These are phyloP conservation scores for Helianthus annuus DNA, from an alignment of 129 eudicot species.

Conservation along the genomic window HanXRQr2.0-SUNRISE NC_035437.2:175755410-175755909, in stretches of 20 bases:
- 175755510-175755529: conserved; percentile 68
- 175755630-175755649: conserved; percentile 19
- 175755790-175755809: no score
- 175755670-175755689: not conserved
- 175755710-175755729: no score
- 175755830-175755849: no score
- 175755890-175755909: no score
- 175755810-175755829: no score
- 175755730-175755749: no score
- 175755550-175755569: conserved; percentile 40
- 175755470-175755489: not conserved
- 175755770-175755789: no score
- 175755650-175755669: conserved; percentile 3
- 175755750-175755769: no score
- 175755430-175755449: not conserved
- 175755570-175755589: conserved; percentile 36
- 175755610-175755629: conserved; percentile 25
- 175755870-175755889: no score
- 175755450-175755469: not conserved
- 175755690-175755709: no score
- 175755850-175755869: no score
- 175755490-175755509: conserved; percentile 38
- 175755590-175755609: no score
- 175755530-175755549: conserved; percentile 30
- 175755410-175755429: not conserved